Percentiles rank a stretch among this genome's conserved stretches.
Evolutionary conservation across 768 basidiomycete genomes (phyloP).

Genomic region (Gyrodon lividus): DNA sequence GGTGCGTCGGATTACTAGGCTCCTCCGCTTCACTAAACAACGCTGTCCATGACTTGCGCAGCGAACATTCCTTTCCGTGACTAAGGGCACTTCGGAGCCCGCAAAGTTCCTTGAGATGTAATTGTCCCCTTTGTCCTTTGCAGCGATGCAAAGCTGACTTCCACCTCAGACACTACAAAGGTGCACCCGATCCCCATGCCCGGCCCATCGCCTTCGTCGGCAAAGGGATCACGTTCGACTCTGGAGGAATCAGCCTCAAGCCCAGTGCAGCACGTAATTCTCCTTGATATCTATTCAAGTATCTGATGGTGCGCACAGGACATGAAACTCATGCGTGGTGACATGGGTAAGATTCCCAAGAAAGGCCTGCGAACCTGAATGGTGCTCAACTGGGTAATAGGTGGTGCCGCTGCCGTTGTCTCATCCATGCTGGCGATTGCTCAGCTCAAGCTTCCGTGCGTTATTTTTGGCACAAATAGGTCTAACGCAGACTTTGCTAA

Average conservation of each 20-base stretch:
- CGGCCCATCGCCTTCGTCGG: conserved; percentile 77
- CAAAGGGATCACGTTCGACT: conserved; percentile 89
- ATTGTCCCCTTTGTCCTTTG: conserved; percentile 10
- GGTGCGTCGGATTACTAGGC: conserved; percentile 41
- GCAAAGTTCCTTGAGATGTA: conserved; percentile 87
- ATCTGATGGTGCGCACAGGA: conserved; percentile 38
- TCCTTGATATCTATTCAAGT: background rate
- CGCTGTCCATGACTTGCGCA: conserved; percentile 22
- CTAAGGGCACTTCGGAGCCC: conserved; percentile 78
- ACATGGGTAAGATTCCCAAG: conserved; percentile 65
- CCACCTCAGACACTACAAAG: conserved; percentile 69
- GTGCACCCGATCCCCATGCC: conserved; percentile 53
- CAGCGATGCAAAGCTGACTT: background rate
- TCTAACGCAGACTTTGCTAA: background rate
- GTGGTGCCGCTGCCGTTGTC: conserved; percentile 79
- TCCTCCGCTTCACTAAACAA: background rate
- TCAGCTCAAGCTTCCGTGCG: conserved; percentile 76
- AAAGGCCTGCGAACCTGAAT: background rate
- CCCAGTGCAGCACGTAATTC: conserved; percentile 53
- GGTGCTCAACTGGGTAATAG: conserved; percentile 29
- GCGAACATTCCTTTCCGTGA: conserved; percentile 86
- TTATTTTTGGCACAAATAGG: conserved; percentile 5
- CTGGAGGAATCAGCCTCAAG: conserved; percentile 86
- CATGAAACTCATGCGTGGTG: conserved; percentile 85
- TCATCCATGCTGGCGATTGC: conserved; percentile 76